Conservation (phyloP, 176 grass and related monocot species). For the Cenchrus americanus region DNA sequence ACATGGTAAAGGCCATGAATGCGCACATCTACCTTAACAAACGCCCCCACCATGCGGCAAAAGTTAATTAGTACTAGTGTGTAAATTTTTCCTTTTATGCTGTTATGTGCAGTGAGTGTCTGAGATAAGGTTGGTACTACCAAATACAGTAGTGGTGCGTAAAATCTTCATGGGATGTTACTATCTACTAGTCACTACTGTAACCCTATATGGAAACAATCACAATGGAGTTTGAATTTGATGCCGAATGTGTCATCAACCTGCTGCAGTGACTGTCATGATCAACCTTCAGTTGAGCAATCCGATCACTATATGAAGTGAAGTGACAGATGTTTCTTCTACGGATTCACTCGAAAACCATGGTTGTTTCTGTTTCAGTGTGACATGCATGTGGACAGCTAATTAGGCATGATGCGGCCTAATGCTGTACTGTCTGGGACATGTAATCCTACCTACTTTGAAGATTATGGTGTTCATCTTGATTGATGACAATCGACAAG, state of each 20-base stretch:
- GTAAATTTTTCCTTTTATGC: background rate
- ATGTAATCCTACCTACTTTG: constrained; percentile 12
- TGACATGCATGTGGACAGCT: no score
- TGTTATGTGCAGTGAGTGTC: no score
- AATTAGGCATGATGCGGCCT: no score
- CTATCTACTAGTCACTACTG: no score
- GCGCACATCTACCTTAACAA: background rate
- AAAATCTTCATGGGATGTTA: no score
- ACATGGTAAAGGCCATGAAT: background rate
- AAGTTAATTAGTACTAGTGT: background rate
- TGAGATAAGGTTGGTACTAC: no score
- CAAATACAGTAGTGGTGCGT: no score
- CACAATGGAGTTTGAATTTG: no score
- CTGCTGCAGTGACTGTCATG: background rate
- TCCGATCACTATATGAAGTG: background rate
- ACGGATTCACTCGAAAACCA: background rate
- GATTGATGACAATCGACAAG: background rate
- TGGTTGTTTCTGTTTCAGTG: background rate
- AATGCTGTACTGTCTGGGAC: background rate
- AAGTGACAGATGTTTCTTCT: background rate
- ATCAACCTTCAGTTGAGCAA: background rate
- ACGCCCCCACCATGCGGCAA: background rate
- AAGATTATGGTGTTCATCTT: background rate
- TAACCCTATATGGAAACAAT: background rate
- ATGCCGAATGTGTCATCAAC: background rate